Evolutionary conservation across 352 stramenopile species (phyloP).

Genomic region (Plasmopara muralis): DNA sequence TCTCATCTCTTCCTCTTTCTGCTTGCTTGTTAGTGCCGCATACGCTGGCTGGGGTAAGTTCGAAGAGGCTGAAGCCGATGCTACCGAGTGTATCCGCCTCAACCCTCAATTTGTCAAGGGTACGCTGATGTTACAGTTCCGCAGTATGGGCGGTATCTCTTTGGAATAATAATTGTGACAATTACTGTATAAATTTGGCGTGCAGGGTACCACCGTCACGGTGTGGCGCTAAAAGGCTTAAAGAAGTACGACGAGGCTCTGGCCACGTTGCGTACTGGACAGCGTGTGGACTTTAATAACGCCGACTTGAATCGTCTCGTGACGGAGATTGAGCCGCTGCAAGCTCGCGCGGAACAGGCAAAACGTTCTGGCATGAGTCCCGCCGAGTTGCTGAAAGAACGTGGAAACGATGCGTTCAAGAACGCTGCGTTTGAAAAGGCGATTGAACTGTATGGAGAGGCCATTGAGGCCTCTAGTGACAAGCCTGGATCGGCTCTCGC

Average conservation of each 20-base stretch:
- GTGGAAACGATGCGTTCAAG: conserved; percentile 93
- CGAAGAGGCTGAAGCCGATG: conserved; percentile 82
- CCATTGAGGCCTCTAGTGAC: conserved; percentile 73
- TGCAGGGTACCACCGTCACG: conserved; percentile 89
- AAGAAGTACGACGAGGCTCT: conserved; percentile 77
- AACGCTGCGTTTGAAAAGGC: conserved; percentile 83
- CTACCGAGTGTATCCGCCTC: conserved; percentile 84
- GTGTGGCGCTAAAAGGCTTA: conserved; percentile 86
- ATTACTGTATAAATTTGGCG: conserved; percentile 4
- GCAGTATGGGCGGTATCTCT: conserved; percentile 2
- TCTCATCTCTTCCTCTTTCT: conserved; percentile 4
- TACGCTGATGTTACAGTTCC: conserved; percentile 3
- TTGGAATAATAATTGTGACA: conserved; percentile 8
- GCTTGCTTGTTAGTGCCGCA: conserved; percentile 37
- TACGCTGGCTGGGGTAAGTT: conserved; percentile 60
- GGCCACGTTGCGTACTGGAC: conserved; percentile 59
- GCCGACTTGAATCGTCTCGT: conserved; percentile 76
- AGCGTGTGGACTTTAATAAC: conserved; percentile 82
- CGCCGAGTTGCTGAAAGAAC: conserved; percentile 89
- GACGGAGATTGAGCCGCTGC: conserved; percentile 74
- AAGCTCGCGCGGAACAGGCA: conserved; percentile 51
- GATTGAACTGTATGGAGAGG: conserved; percentile 91
- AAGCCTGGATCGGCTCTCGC: conserved; percentile 72
- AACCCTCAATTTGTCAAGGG: conserved; percentile 94
- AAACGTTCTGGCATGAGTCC: conserved; percentile 67